Evolutionary conservation across 2,329 filamentous ascomycete genomes (phyloP).

Genomic region (Hymenoscyphus salicellus): DNA sequence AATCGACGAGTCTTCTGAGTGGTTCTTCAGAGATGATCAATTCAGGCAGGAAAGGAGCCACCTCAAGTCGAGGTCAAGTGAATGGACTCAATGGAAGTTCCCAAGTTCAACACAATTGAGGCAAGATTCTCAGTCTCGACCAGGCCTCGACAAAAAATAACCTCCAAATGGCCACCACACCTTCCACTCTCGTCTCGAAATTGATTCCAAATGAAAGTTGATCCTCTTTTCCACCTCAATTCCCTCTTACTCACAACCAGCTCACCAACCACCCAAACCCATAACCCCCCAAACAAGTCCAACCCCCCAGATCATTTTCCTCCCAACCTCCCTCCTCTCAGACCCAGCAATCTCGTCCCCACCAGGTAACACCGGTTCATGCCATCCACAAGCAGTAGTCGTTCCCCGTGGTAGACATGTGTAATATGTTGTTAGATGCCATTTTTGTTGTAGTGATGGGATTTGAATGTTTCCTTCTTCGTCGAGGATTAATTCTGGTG

Average conservation of each 20-base stretch:
- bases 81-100: too few species aligned
- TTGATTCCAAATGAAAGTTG: too few species aligned
- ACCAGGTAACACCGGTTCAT: constrained; percentile 32
- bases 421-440: constrained; percentile 33
- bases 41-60: too few species aligned
- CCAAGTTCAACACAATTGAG: too few species aligned
- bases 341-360: constrained; percentile 31
- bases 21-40: too few species aligned
- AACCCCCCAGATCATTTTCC: not conserved
- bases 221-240: not conserved
- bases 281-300: constrained; percentile 3
- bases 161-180: too few species aligned
- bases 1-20: too few species aligned
- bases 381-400: constrained; percentile 30
- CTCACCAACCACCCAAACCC: constrained; percentile 13
- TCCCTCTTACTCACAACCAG: not conserved
- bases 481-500: constrained; percentile 12
- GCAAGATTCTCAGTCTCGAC: too few species aligned
- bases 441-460: constrained; percentile 25
- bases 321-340: constrained; percentile 6
- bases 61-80: too few species aligned
- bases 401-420: constrained; percentile 28
- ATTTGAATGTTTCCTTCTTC: constrained; percentile 24
- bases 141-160: too few species aligned
- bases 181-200: too few species aligned